A percentile compares a stretch with the other conserved stretches of the same genome.
These are phyloP conservation scores for Naganishia randhawae DNA, from an alignment of 768 basidiomycete genomes.

Conservation along the genomic window DNA sequence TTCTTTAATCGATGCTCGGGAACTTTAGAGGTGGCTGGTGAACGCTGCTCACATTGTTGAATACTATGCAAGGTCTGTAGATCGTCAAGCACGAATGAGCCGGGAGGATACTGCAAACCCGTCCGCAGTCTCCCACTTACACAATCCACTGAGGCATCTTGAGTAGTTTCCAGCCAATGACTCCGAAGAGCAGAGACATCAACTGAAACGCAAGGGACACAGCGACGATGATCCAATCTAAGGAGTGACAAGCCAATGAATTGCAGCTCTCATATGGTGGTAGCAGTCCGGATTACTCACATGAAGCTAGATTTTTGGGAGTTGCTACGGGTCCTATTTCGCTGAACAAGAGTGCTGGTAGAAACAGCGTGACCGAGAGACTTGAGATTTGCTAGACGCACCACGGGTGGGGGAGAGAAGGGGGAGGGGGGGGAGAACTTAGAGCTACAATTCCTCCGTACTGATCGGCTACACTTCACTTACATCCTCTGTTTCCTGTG, in stretches of 20 bases:
- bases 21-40: background rate
- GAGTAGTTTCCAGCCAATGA: constrained; percentile 32
- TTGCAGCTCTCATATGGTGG: background rate
- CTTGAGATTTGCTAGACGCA: background rate
- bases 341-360: constrained; percentile 47
- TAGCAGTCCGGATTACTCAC: constrained; percentile 32
- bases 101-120: background rate
- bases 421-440: background rate
- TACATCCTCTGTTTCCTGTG: constrained; percentile 34
- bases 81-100: background rate
- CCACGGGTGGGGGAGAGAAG: too few species aligned
- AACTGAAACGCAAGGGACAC: constrained; percentile 45
- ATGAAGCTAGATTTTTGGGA: constrained; percentile 40
- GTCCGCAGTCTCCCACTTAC: constrained; percentile 28
- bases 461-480: background rate
- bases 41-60: constrained; percentile 42
- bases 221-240: constrained; percentile 46
- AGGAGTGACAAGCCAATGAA: background rate
- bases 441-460: background rate
- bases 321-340: constrained; percentile 49
- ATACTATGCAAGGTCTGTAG: constrained; percentile 45
- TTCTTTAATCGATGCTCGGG: background rate
- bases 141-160: constrained; percentile 42
- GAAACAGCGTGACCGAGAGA: constrained; percentile 44
- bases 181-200: constrained; percentile 40